Evolutionary conservation across 257 asterid species (phyloP).

Genomic region (Solanum tarijense): DNA sequence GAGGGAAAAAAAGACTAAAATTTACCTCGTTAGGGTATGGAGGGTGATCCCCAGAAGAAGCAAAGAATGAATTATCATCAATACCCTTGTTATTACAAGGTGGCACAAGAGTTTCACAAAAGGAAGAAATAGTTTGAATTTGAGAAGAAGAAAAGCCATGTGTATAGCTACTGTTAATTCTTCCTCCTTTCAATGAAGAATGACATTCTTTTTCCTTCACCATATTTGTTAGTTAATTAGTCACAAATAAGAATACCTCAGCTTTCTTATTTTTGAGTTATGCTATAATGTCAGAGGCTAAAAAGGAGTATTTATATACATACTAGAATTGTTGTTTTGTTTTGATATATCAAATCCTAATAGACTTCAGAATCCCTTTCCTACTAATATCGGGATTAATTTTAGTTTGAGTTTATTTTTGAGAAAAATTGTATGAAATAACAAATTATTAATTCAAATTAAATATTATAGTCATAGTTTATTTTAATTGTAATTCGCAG

Average conservation of each 20-base stretch:
- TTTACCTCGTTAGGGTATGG: conserved; percentile 54
- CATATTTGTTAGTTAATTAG: background rate
- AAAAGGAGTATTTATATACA: background rate
- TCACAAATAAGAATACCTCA: background rate
- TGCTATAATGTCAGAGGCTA: background rate
- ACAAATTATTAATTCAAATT: too few species aligned
- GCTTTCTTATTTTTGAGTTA: background rate
- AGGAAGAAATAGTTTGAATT: conserved; percentile 53
- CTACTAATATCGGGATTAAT: background rate
- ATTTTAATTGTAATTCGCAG: too few species aligned
- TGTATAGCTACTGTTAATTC: conserved; percentile 24
- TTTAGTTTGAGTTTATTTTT: too few species aligned
- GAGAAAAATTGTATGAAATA: too few species aligned
- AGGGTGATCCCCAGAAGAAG: conserved; percentile 29
- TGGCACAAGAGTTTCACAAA: conserved; percentile 67
- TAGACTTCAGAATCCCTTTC: background rate
- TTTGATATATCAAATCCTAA: background rate
- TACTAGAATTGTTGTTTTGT: background rate
- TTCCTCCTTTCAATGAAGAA: conserved; percentile 39
- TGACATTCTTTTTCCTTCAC: conserved; percentile 13
- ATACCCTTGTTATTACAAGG: conserved; percentile 10
- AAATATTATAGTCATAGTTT: too few species aligned
- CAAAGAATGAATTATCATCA: conserved; percentile 12
- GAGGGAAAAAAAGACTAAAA: background rate
- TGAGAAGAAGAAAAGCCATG: conserved; percentile 79